These are phyloP conservation scores for Salvia sclarea DNA, from an alignment of 305 asterid species.

Conservation along the genomic window DNA sequence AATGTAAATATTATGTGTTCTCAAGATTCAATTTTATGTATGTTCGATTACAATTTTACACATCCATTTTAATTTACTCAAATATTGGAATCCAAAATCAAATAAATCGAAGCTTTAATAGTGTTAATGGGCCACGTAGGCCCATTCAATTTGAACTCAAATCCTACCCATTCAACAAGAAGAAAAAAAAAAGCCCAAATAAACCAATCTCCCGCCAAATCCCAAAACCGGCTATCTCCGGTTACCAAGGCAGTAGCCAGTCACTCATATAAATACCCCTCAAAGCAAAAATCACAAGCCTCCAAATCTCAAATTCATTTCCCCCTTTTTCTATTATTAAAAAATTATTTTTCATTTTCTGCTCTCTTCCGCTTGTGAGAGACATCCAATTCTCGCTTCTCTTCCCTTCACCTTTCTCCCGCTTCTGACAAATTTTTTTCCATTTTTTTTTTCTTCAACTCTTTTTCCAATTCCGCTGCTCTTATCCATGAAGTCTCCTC, in stretches of 20 bases:
- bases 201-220: slow-evolving; percentile 70
- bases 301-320: slow-evolving; percentile 10
- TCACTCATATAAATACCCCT: slow-evolving; percentile 37
- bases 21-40: too few relatives aligned
- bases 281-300: slow-evolving; percentile 26
- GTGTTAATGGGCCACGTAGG: too few relatives aligned
- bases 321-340: not conserved
- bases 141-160: too few relatives aligned
- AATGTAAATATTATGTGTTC: too few relatives aligned
- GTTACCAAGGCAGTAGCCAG: slow-evolving; percentile 44
- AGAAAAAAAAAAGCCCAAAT: slow-evolving; percentile 16
- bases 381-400: slow-evolving; percentile 22
- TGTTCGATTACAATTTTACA: too few relatives aligned
- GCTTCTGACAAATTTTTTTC: slow-evolving; percentile 6
- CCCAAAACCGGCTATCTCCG: slow-evolving; percentile 52
- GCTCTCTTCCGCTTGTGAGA: slow-evolving; percentile 21
- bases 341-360: not conserved
- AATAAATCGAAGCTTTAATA: too few relatives aligned
- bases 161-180: not conserved
- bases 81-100: too few relatives aligned
- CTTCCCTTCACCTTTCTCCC: slow-evolving; percentile 16
- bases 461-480: not conserved
- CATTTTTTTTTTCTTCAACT: not conserved
- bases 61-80: too few relatives aligned
- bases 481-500: slow-evolving; percentile 21